Base-by-base conservation (phyloP, 1,284 basidiomycete species). In the Phaffia rhodozyma region DNA sequence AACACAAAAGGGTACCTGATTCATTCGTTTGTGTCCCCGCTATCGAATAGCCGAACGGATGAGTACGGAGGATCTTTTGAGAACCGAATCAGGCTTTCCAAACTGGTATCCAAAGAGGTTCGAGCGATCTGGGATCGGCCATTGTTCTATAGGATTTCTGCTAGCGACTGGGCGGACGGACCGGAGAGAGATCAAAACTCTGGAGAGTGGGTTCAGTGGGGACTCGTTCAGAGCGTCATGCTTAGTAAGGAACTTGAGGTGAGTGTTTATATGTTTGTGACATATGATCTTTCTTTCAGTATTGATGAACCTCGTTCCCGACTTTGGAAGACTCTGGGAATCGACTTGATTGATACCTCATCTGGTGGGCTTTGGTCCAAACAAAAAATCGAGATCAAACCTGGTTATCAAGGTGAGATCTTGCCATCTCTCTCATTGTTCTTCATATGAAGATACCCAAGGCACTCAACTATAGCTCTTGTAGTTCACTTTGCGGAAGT, bases 101-200 rank as follows among this genome's bases (percentile, higher is more conserved):
- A 88, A 49, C 82, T 83, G 58, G 68, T 89, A 55, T 74, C 82
- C 60, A 71, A 80, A 54, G 72, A 78, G 43, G 74, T 82, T 50
- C 82, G 87, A 18, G 75, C 77, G 47, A 79, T 75, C 11, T 88
- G 85, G 85, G 69, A 81, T 62, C 83, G 83, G 66, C 87, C 87
- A 1, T 78, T 92, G 6, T 87, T 89, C 73, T 82, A 85, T 60
- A 80, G 87, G 60, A 79, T 91, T 65, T 85, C 83, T 68, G 87
- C 85, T 11, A 81, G 80, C 3, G 87, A 91, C 68, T 90, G 86
- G 86, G 83, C 83, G n/a, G 83, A 85, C 65, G 82, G 83, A 0
- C 82, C 83, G 1, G 86, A 87, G 71, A 78, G 80, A 68, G 78
- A 78, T 62, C 77, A 78, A 29, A 75, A 81, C 29, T 50, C 54